Evolutionary conservation across 2,329 filamentous ascomycete genomes (phyloP).

Genomic region (Diatrype stigma): DNA sequence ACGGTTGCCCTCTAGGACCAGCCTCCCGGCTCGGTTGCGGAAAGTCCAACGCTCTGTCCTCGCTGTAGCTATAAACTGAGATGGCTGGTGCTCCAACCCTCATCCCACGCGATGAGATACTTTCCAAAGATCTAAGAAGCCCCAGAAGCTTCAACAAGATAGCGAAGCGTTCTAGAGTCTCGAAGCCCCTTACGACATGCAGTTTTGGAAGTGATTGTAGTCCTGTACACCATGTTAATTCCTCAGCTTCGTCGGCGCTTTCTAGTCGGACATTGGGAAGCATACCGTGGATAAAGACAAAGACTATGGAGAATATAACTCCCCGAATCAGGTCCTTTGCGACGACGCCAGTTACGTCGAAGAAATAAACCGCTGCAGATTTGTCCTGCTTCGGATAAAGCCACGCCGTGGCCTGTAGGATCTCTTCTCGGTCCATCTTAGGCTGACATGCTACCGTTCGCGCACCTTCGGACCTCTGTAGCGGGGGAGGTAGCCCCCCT

Average conservation of each 20-base stretch:
- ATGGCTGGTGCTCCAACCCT: not conserved
- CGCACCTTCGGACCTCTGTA: not conserved
- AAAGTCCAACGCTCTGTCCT: not conserved
- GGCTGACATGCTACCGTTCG: not conserved
- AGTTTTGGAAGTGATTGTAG: not conserved
- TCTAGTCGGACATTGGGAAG: not conserved
- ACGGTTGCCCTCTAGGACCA: not conserved
- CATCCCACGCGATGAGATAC: not conserved
- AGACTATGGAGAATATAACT: constrained; percentile 3
- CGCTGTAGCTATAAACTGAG: not conserved
- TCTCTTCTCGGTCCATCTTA: not conserved
- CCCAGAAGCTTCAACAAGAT: not conserved
- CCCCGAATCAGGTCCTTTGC: constrained; percentile 5
- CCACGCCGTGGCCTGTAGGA: not conserved
- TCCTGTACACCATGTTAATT: not conserved
- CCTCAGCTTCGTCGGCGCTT: not conserved
- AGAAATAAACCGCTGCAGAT: not conserved
- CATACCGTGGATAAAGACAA: constrained; percentile 5
- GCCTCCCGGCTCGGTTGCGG: not conserved
- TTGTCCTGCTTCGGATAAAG: not conserved
- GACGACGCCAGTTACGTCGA: not conserved
- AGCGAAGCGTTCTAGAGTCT: not conserved
- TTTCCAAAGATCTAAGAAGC: not conserved
- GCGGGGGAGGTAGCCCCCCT: not conserved
- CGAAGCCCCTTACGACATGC: not conserved